Percentiles rank a stretch among this genome's conserved stretches.
These are phyloP conservation scores for Talaromyces ruber DNA, from an alignment of 495 filamentous ascomycete genomes.

Conservation along the genomic window DNA sequence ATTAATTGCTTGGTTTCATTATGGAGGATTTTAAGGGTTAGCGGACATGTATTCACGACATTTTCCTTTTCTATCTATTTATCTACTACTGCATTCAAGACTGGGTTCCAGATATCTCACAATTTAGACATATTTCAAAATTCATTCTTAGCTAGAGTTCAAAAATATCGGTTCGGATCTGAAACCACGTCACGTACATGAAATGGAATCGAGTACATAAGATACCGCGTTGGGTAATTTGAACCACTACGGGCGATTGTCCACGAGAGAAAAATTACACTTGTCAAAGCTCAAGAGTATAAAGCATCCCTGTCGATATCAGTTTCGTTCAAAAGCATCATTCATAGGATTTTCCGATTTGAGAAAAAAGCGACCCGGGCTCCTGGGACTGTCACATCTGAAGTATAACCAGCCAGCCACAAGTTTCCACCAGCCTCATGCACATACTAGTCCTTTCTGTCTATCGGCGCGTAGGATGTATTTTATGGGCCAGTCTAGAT, in stretches of 20 bases:
- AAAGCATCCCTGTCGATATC: neutral
- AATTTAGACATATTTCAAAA: neutral
- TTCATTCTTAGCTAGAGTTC: neutral
- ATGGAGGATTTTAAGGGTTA: conserved; percentile 5
- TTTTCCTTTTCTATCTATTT: neutral
- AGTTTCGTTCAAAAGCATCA: neutral
- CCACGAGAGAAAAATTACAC: no score
- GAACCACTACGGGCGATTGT: neutral
- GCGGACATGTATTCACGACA: conserved; percentile 4
- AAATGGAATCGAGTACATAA: neutral
- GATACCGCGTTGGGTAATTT: neutral
- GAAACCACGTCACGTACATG: neutral
- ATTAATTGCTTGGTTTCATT: conserved; percentile 5
- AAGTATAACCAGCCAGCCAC: neutral
- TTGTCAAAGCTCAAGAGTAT: neutral
- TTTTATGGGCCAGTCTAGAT: neutral
- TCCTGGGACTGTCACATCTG: neutral
- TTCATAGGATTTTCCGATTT: neutral
- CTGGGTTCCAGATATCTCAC: conserved; percentile 7
- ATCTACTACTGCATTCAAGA: conserved; percentile 1
- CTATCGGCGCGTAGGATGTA: neutral
- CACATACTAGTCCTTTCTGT: neutral
- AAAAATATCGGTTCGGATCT: neutral
- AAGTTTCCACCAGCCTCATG: neutral
- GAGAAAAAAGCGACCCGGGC: neutral